These are phyloP conservation scores for Geotrichum bryndzae DNA, from an alignment of 1,139 yeast species.

Conservation along the genomic window DNA sequence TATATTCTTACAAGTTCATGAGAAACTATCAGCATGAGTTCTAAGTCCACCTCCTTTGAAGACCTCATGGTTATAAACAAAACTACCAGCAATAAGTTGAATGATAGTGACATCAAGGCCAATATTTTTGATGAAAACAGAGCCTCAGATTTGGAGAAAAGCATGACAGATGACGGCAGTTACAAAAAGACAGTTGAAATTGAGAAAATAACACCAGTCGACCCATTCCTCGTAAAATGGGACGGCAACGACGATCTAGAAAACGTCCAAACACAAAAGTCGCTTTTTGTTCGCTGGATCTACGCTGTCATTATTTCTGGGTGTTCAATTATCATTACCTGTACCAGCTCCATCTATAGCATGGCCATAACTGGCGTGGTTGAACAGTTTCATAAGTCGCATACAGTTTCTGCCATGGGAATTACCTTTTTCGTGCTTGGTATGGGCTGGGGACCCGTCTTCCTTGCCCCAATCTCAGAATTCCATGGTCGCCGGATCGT, in stretches of 20 bases:
- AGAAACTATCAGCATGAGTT: background rate
- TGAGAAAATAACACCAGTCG: background rate
- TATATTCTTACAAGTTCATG: background rate
- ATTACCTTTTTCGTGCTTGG: constrained; percentile 67
- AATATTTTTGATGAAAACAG: background rate
- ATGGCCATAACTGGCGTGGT: constrained; percentile 47
- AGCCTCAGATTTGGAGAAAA: background rate
- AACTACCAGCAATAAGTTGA: background rate
- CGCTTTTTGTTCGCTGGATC: constrained; percentile 43
- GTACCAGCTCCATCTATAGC: constrained; percentile 52
- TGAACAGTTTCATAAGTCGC: constrained; percentile 46
- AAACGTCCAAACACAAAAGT: constrained; percentile 40
- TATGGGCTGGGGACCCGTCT: constrained; percentile 60
- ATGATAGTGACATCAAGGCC: background rate
- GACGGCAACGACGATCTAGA: constrained; percentile 47
- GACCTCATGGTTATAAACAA: background rate
- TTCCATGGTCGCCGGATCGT: constrained; percentile 64
- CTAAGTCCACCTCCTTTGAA: background rate
- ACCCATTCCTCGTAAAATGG: constrained; percentile 31
- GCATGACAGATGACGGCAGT: background rate
- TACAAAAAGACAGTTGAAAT: background rate
- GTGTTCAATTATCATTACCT: constrained; percentile 45
- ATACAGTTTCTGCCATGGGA: constrained; percentile 56
- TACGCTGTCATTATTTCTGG: constrained; percentile 49
- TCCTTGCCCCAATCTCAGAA: constrained; percentile 71